Evolutionary conservation across 2,329 filamentous ascomycete genomes (phyloP).

Genomic region (Zalaria sp.): DNA sequence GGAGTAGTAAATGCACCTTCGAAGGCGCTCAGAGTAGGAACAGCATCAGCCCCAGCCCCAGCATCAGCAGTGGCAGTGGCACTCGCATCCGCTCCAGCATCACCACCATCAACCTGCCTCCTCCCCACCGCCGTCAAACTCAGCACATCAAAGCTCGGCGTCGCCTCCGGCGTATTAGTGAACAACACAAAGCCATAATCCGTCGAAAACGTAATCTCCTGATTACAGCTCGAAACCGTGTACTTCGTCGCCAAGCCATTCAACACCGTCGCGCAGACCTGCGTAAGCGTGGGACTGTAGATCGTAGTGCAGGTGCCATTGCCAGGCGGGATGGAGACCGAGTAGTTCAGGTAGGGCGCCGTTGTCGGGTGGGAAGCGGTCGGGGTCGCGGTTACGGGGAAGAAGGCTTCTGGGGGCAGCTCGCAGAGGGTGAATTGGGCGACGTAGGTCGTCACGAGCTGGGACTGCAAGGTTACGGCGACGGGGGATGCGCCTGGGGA

Average conservation of each 20-base stretch:
- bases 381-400: constrained; percentile 13
- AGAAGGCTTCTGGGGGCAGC: constrained; percentile 21
- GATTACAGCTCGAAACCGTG: constrained; percentile 26
- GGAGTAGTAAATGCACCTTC: background rate
- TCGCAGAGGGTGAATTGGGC: constrained; percentile 29
- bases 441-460: constrained; percentile 27
- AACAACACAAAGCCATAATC: constrained; percentile 28
- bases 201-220: constrained; percentile 32
- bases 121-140: background rate
- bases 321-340: constrained; percentile 16
- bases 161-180: constrained; percentile 18
- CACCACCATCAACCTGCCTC: background rate
- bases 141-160: background rate
- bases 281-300: constrained; percentile 25
- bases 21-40: background rate
- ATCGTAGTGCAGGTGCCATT: constrained; percentile 24
- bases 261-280: constrained; percentile 29
- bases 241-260: constrained; percentile 25
- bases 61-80: background rate
- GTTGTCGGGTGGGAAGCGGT: constrained; percentile 14
- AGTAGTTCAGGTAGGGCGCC: constrained; percentile 23
- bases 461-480: constrained; percentile 26
- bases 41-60: no score
- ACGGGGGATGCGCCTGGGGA: constrained; percentile 27
- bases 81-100: background rate